A percentile compares a stretch with the other conserved stretches of the same genome.
Evolutionary conservation across 2,329 filamentous ascomycete species (phyloP).

Genomic region (Cyphellophora attinorum): DNA sequence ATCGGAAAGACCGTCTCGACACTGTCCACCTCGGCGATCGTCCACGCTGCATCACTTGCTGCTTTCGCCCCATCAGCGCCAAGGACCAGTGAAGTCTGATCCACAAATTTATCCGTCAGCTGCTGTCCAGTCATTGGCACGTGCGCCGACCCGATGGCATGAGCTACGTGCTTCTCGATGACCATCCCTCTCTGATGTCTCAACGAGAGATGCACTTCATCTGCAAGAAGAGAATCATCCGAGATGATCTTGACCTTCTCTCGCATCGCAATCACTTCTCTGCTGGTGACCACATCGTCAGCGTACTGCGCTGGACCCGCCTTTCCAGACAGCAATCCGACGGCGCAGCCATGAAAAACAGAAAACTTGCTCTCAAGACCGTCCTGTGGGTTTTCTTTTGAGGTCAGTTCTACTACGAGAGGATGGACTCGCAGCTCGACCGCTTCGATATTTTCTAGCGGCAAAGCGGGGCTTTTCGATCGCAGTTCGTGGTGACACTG

Average conservation of each 20-base stretch:
- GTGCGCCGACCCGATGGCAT: conserved; percentile 42
- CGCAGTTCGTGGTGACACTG: conserved; percentile 33
- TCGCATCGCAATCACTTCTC: conserved; percentile 32
- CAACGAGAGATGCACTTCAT: conserved; percentile 33
- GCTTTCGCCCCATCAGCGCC: conserved; percentile 26
- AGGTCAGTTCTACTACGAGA: conserved; percentile 43
- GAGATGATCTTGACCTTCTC: conserved; percentile 35
- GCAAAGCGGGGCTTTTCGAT: conserved; percentile 20
- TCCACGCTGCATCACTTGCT: conserved; percentile 25
- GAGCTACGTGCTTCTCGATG: conserved; percentile 36
- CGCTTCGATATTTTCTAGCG: conserved; percentile 28
- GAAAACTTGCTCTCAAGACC: conserved; percentile 47
- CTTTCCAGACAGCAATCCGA: conserved; percentile 42
- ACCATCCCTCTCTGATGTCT: conserved; percentile 26
- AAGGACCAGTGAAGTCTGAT: conserved; percentile 36
- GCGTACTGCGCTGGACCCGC: conserved; percentile 43
- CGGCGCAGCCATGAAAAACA: conserved; percentile 44
- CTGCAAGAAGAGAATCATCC: conserved; percentile 30
- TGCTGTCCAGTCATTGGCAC: conserved; percentile 38
- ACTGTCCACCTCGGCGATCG: too few species aligned
- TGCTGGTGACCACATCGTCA: conserved; percentile 35
- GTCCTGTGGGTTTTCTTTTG: conserved; percentile 39
- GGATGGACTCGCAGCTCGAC: conserved; percentile 40
- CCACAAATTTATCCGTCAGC: conserved; percentile 40
- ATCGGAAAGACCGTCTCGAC: too few species aligned